Conservation (phyloP, 1,139 yeast genomes). For the Candida tropicalis region DNA sequence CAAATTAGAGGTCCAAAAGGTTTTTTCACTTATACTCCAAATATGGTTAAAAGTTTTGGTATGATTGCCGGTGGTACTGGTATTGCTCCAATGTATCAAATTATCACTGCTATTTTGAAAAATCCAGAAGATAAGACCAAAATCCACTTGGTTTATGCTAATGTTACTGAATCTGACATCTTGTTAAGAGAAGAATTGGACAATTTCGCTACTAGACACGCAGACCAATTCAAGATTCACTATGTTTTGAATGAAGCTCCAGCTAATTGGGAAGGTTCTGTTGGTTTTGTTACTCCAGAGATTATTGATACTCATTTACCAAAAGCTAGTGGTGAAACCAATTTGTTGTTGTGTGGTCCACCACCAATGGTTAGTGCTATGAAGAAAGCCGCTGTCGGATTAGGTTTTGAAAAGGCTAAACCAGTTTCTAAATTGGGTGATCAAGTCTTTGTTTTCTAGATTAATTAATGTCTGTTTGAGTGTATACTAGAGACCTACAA, state of each 20-base stretch:
- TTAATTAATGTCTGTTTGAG: too few species aligned
- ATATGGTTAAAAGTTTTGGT: slow-evolving; percentile 76
- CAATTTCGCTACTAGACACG: slow-evolving; percentile 58
- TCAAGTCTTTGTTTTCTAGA: slow-evolving; percentile 82
- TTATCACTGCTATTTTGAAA: slow-evolving; percentile 66
- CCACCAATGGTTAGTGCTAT: slow-evolving; percentile 82
- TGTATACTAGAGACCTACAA: too few species aligned
- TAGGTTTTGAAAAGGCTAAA: slow-evolving; percentile 86
- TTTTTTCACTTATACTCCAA: slow-evolving; percentile 79
- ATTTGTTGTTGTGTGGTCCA: slow-evolving; percentile 90
- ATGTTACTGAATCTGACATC: slow-evolving; percentile 74
- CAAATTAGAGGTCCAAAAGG: slow-evolving; percentile 90
- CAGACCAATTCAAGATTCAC: slow-evolving; percentile 74
- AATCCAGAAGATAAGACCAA: slow-evolving; percentile 86
- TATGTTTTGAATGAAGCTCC: slow-evolving; percentile 79
- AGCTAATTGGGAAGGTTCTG: slow-evolving; percentile 48
- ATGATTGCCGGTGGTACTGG: slow-evolving; percentile 97
- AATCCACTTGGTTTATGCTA: slow-evolving; percentile 79
- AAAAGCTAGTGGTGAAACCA: slow-evolving; percentile 59
- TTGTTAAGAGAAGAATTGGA: slow-evolving; percentile 79
- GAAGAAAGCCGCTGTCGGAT: slow-evolving; percentile 77
- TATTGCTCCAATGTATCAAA: slow-evolving; percentile 91
- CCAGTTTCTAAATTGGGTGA: slow-evolving; percentile 92
- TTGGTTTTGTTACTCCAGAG: slow-evolving; percentile 77
- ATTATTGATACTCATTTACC: slow-evolving; percentile 60